A percentile compares a stretch with the other conserved stretches of the same genome.
Evolutionary conservation across 805 yeast species (phyloP).

Genomic region (Jamesozyma rosinii): DNA sequence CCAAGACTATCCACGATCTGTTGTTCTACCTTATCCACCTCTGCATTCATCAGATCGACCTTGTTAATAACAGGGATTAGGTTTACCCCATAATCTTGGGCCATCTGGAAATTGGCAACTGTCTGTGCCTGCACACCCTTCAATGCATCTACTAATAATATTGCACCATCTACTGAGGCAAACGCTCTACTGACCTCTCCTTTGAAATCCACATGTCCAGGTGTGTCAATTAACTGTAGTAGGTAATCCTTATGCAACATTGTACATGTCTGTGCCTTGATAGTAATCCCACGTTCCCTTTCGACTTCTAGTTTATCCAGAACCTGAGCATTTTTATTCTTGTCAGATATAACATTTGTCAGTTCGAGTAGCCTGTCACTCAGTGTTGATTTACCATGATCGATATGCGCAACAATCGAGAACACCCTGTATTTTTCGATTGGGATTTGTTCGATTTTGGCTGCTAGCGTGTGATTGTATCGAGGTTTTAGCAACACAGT

Average conservation of each 20-base stretch:
- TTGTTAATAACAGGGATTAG: slow-evolving; percentile 86
- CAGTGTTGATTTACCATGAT: slow-evolving; percentile 79
- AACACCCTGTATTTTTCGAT: slow-evolving; percentile 77
- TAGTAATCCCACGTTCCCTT: slow-evolving; percentile 91
- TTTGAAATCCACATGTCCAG: slow-evolving; percentile 95
- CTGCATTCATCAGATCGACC: slow-evolving; percentile 76
- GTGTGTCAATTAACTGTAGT: slow-evolving; percentile 88
- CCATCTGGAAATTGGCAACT: slow-evolving; percentile 91
- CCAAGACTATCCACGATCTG: slow-evolving; percentile 74
- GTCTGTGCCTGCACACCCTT: slow-evolving; percentile 98
- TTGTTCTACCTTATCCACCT: slow-evolving; percentile 67
- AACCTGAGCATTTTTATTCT: slow-evolving; percentile 57
- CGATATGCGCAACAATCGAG: slow-evolving; percentile 94
- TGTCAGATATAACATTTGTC: slow-evolving; percentile 81
- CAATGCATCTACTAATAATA: slow-evolving; percentile 82
- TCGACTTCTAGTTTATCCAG: slow-evolving; percentile 89
- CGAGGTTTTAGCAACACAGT: neutral
- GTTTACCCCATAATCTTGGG: slow-evolving; percentile 73
- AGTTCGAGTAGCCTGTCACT: slow-evolving; percentile 81
- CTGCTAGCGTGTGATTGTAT: slow-evolving; percentile 28
- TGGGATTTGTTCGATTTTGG: slow-evolving; percentile 69
- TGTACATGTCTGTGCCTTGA: slow-evolving; percentile 92
- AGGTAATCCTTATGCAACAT: slow-evolving; percentile 80
- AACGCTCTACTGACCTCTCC: slow-evolving; percentile 83
- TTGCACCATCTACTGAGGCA: slow-evolving; percentile 93